Evolutionary conservation across 768 basidiomycete species (phyloP).

Genomic region (Boletus sensibilis): DNA sequence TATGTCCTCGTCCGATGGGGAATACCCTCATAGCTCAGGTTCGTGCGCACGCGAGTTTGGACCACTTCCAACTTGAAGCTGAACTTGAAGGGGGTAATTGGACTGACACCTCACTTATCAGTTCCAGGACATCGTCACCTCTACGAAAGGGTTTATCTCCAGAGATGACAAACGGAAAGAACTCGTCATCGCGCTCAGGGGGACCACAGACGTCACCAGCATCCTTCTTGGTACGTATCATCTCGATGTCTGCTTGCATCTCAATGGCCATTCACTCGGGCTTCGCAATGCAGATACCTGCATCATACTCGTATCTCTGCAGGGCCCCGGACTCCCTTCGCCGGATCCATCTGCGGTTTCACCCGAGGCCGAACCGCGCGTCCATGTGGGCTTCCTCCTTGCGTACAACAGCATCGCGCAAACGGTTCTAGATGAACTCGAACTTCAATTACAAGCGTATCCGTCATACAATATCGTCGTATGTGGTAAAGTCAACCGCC

Average conservation of each 20-base stretch:
- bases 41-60: conserved; percentile 7
- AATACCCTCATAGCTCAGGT: conserved; percentile 44
- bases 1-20: conserved; percentile 50
- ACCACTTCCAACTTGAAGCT: not conserved
- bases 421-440: conserved; percentile 30
- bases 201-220: conserved; percentile 31
- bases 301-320: conserved; percentile 21
- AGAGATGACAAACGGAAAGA: conserved; percentile 43
- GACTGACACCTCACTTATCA: conserved; percentile 15
- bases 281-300: conserved; percentile 15
- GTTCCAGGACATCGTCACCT: conserved; percentile 39
- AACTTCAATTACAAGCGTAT: conserved; percentile 29
- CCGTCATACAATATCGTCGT: conserved; percentile 36
- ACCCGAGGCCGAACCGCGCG: conserved; percentile 20
- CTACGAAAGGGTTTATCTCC: conserved; percentile 45
- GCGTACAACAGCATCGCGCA: conserved; percentile 36
- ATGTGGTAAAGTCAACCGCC: conserved; percentile 26
- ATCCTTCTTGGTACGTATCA: conserved; percentile 18
- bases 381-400: conserved; percentile 38
- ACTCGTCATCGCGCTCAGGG: conserved; percentile 42
- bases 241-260: not conserved
- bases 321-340: conserved; percentile 28
- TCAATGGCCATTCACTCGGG: not conserved
- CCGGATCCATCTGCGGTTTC: not conserved
- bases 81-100: not conserved